A percentile compares a stretch with the other conserved stretches of the same genome.
Evolutionary conservation across 2,329 filamentous ascomycete species (phyloP).

Genomic region (Rhytidhysteron rufulum): DNA sequence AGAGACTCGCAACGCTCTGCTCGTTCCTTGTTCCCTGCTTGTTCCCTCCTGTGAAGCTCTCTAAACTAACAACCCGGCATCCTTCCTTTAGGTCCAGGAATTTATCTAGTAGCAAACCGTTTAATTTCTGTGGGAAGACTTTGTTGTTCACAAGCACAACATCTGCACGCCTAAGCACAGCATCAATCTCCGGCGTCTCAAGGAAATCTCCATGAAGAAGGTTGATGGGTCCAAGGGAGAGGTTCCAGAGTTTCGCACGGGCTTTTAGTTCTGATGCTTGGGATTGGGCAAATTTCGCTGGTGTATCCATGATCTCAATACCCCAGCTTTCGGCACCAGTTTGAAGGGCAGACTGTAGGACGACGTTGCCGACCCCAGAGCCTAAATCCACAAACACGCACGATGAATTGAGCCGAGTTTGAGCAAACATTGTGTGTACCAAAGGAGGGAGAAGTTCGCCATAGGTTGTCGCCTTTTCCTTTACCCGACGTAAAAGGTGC

Average conservation of each 20-base stretch:
- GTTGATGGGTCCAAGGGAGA: conserved; percentile 73
- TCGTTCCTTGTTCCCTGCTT: conserved; percentile 70
- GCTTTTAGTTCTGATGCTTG: conserved; percentile 80
- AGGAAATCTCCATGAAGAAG: conserved; percentile 84
- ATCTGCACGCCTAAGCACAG: conserved; percentile 77
- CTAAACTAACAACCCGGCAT: conserved; percentile 84
- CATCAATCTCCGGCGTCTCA: conserved; percentile 64
- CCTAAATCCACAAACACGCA: conserved; percentile 93
- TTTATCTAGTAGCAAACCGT: conserved; percentile 78
- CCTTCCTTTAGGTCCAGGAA: conserved; percentile 92
- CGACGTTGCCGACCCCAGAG: conserved; percentile 93
- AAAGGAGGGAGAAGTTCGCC: conserved; percentile 87
- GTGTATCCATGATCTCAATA: conserved; percentile 92
- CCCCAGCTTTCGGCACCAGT: conserved; percentile 94
- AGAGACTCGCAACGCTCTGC: conserved; percentile 75
- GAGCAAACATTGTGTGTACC: conserved; percentile 74
- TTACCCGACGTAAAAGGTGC: conserved; percentile 76
- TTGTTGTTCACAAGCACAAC: conserved; percentile 99
- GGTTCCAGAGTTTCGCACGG: conserved; percentile 85
- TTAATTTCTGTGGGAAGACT: conserved; percentile 84
- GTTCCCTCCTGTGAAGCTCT: conserved; percentile 81
- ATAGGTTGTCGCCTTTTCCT: conserved; percentile 90
- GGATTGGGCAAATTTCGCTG: conserved; percentile 73
- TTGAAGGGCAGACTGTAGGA: conserved; percentile 88
- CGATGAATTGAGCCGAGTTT: conserved; percentile 72